Evolutionary conservation across 345 rosid species (phyloP).

Genomic region (Syzygium oleosum): DNA sequence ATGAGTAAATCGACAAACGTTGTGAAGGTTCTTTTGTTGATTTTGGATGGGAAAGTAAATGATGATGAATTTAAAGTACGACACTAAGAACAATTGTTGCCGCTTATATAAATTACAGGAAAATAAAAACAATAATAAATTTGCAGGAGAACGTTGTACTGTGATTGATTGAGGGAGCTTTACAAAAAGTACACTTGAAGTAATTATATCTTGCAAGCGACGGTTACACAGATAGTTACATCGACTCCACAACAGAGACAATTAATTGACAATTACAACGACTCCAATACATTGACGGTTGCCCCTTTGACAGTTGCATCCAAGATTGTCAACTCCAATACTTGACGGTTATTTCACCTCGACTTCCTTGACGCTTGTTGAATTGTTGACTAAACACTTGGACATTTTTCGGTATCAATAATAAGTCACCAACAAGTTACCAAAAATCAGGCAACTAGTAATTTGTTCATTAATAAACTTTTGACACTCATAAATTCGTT

Average conservation of each 20-base stretch:
- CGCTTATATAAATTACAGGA: not conserved
- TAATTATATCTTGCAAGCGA: not conserved
- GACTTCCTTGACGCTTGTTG: not conserved
- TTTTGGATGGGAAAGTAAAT: not conserved
- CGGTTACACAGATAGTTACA: not conserved
- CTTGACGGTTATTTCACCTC: not conserved
- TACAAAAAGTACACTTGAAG: not conserved
- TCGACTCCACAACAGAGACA: not conserved
- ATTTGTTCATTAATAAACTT: not conserved
- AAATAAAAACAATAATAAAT: not conserved
- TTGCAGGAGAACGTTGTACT: not conserved
- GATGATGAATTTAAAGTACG: not conserved
- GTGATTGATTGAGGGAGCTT: not conserved
- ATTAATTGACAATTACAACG: too few relatives aligned
- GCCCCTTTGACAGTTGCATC: not conserved
- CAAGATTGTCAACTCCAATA: not conserved
- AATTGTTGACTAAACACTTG: not conserved
- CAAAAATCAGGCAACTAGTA: not conserved
- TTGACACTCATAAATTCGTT: not conserved
- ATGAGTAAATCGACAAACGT: not conserved
- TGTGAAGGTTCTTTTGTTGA: not conserved
- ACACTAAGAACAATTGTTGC: not conserved
- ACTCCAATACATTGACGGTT: not conserved
- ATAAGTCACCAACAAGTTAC: not conserved
- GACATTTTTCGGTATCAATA: not conserved